These are phyloP conservation scores for Sarocladium brachiariae DNA, from an alignment of 2,329 filamentous ascomycete species.

Conservation along the genomic window DNA sequence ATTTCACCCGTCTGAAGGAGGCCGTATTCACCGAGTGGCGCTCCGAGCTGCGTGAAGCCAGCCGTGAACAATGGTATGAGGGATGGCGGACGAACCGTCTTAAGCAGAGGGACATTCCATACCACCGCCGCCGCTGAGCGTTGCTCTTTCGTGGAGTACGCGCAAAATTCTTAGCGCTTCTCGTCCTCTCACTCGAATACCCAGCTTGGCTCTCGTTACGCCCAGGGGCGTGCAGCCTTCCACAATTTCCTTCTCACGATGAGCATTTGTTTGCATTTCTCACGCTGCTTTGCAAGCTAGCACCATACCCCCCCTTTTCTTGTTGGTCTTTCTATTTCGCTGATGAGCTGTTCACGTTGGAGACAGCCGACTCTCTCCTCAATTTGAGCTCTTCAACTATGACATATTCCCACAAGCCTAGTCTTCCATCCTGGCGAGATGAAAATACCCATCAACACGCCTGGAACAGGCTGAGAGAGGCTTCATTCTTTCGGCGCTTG, in stretches of 20 bases:
- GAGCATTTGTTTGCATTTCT: slow-evolving; percentile 17
- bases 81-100: slow-evolving; percentile 76
- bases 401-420: neutral
- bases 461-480: neutral
- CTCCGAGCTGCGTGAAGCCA: slow-evolving; percentile 80
- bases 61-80: slow-evolving; percentile 90
- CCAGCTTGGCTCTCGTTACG: neutral
- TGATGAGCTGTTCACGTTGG: neutral
- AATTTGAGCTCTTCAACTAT: neutral
- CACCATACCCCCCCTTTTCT: slow-evolving; percentile 28
- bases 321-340: slow-evolving; percentile 5
- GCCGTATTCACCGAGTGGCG: slow-evolving; percentile 93
- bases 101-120: slow-evolving; percentile 43
- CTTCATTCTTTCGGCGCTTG: neutral
- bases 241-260: slow-evolving; percentile 12
- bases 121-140: slow-evolving; percentile 25
- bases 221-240: neutral
- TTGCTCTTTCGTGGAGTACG: neutral
- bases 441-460: neutral
- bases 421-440: neutral
- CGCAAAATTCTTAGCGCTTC: neutral
- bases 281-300: slow-evolving; percentile 19
- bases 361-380: neutral
- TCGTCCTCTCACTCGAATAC: neutral
- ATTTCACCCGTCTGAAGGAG: slow-evolving; percentile 86